These are phyloP conservation scores for Fusarium fracticaudum DNA, from an alignment of 2,329 filamentous ascomycete species.

Conservation along the genomic window DNA sequence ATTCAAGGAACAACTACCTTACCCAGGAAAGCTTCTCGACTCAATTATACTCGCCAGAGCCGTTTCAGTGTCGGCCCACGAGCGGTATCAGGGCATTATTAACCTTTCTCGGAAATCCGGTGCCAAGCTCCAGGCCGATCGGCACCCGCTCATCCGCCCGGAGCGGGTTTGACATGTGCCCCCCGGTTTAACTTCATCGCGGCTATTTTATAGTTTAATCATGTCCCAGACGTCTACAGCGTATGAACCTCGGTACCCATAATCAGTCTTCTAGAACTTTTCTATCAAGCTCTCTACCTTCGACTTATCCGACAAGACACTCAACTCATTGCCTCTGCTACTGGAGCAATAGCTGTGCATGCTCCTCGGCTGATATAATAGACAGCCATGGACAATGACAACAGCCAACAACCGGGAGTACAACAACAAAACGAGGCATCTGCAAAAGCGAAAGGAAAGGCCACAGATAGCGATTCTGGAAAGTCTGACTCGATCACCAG, in stretches of 20 bases:
- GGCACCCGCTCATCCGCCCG: constrained; percentile 40
- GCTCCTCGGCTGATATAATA: neutral
- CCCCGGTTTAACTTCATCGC: constrained; percentile 5
- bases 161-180: constrained; percentile 31
- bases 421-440: neutral
- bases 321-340: neutral
- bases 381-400: constrained; percentile 25
- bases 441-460: constrained; percentile 30
- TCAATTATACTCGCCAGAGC: neutral
- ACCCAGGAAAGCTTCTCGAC: neutral
- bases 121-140: constrained; percentile 31
- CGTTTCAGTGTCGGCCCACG: neutral
- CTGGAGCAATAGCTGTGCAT: neutral
- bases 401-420: neutral
- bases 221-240: neutral
- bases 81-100: constrained; percentile 18
- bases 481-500: constrained; percentile 26
- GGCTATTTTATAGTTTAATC: neutral
- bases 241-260: neutral
- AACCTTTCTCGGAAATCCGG: constrained; percentile 21
- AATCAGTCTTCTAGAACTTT: neutral
- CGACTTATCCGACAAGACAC: neutral
- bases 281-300: neutral
- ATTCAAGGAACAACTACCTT: neutral
- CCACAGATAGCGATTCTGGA: constrained; percentile 25